phyloP scores from a whole-genome alignment of 2,329 filamentous ascomycete species.

The Phaeophleospora eucalypticola region DNA sequence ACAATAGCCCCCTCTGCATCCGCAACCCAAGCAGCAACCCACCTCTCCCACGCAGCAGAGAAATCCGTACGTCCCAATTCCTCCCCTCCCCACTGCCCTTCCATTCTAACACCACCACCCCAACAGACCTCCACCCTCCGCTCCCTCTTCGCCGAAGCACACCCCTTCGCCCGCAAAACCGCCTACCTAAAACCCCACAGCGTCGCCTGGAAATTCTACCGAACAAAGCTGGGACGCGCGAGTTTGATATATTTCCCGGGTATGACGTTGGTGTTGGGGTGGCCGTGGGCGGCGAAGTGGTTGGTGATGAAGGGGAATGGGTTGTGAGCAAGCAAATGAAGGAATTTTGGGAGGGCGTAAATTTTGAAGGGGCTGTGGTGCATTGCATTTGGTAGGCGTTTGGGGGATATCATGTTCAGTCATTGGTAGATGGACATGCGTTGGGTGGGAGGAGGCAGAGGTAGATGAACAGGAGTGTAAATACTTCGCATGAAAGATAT shows the following conservation, averaged over 20 bases:
- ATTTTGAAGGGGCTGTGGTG: too few species aligned
- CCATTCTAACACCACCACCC: slow-evolving; percentile 4
- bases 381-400: too few species aligned
- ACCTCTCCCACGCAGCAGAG: background rate
- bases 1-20: background rate
- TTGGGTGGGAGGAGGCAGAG: too few species aligned
- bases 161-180: slow-evolving; percentile 9
- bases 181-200: slow-evolving; percentile 10
- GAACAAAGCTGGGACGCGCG: slow-evolving; percentile 6
- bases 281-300: slow-evolving; percentile 16
- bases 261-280: slow-evolving; percentile 10
- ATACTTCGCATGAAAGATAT: too few species aligned
- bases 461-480: too few species aligned
- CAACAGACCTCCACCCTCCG: background rate
- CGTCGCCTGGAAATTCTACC: slow-evolving; percentile 14
- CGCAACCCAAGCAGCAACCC: background rate
- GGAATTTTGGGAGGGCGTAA: too few species aligned
- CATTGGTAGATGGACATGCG: too few species aligned
- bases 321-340: too few species aligned
- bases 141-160: slow-evolving; percentile 11
- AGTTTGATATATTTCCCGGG: slow-evolving; percentile 8
- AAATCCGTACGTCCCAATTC: background rate
- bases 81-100: background rate
- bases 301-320: slow-evolving; percentile 7
- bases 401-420: too few species aligned